phyloP scores from a whole-genome alignment of 192 early-diverging fungal species.

The Coemansia reversa region DNA sequence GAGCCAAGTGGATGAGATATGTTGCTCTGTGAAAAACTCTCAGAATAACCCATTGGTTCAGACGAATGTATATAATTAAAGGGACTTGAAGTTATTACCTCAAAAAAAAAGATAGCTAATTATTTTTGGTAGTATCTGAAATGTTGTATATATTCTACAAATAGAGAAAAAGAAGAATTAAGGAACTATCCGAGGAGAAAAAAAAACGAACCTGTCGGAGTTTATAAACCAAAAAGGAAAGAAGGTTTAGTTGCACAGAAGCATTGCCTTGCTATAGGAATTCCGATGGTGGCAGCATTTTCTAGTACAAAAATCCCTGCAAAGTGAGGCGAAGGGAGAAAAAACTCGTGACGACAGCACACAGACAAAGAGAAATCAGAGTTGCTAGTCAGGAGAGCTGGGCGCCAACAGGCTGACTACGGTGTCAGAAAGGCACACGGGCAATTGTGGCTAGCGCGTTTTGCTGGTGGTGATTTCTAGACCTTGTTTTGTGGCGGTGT shows the following conservation, averaged over 20 bases:
- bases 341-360: not conserved
- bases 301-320: not conserved
- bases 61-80: not conserved
- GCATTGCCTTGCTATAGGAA: conserved; percentile 12
- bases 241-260: not conserved
- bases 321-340: not conserved
- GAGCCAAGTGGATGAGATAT: not conserved
- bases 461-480: conserved; percentile 4
- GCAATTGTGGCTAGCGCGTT: not conserved
- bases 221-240: conserved; percentile 7
- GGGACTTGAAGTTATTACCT: not conserved
- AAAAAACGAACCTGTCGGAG: conserved; percentile 3
- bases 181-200: not conserved
- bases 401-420: not conserved
- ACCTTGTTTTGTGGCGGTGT: conserved; percentile 5
- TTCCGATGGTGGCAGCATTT: conserved; percentile 1
- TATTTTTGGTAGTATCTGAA: conserved; percentile 5
- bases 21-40: not conserved
- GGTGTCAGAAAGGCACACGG: not conserved
- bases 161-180: not conserved
- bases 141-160: not conserved
- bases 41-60: not conserved
- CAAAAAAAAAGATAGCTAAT: not conserved
- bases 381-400: not conserved
- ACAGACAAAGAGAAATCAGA: not conserved